Evolutionary conservation across 108 stramenopile species (phyloP).

Genomic region (Stephanodiscus minutulus): DNA sequence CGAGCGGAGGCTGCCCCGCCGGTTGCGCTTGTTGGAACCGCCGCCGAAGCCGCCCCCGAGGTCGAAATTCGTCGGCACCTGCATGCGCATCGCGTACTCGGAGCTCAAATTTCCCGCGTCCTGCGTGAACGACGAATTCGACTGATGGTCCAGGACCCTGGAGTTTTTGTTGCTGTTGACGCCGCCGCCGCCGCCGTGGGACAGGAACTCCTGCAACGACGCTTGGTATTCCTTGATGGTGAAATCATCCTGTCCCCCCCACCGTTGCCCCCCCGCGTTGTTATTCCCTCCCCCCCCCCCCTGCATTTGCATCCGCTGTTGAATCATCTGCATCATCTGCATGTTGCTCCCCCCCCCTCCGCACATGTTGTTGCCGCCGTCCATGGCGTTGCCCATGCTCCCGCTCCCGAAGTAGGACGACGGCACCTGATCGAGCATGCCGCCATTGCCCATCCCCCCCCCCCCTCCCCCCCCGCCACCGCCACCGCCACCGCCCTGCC

Average conservation of each 20-base stretch:
- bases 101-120: neutral
- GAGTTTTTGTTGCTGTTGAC: conserved; percentile 1
- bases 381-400: conserved; percentile 8
- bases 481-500: conserved; percentile 12
- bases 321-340: conserved; percentile 1
- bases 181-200: conserved; percentile 18
- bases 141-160: neutral
- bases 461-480: neutral
- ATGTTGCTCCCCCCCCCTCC: neutral
- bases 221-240: conserved; percentile 43
- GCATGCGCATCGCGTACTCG: conserved; percentile 1
- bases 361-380: neutral
- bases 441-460: neutral
- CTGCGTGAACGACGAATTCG: neutral
- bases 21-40: conserved; percentile 3
- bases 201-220: conserved; percentile 37
- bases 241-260: conserved; percentile 8
- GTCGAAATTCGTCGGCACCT: conserved; percentile 38
- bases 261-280: neutral
- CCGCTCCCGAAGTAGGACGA: conserved; percentile 5
- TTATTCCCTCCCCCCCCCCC: neutral
- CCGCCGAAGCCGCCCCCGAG: conserved; percentile 20
- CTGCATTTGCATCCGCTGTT: conserved; percentile 2
- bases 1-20: conserved; percentile 18
- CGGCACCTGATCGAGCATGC: neutral